Percentiles rank a stretch among this genome's conserved stretches.
Conservation (phyloP, 1,284 basidiomycete species). For the Cutaneotrichosporon sp. region DNA sequence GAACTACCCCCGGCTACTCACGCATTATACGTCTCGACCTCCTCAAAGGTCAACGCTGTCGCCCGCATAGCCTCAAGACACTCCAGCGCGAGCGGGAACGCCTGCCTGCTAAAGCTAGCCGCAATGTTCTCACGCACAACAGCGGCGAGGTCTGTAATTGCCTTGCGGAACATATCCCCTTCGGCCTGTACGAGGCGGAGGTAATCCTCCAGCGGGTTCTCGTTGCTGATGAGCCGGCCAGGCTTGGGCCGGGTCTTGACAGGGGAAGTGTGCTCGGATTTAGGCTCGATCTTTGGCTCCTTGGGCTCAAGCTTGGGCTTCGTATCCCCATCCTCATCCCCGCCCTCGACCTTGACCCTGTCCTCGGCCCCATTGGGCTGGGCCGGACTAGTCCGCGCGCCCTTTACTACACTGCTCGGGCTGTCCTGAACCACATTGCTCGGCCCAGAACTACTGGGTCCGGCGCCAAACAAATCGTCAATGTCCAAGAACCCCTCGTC, state of each 20-base stretch:
- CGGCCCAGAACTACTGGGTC: too few species aligned
- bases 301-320: slow-evolving; percentile 7
- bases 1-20: slow-evolving; percentile 21
- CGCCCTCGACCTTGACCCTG: slow-evolving; percentile 15
- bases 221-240: slow-evolving; percentile 61
- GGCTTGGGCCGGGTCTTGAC: slow-evolving; percentile 29
- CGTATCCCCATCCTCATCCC: too few species aligned
- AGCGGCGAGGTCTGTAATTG: slow-evolving; percentile 65
- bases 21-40: slow-evolving; percentile 51
- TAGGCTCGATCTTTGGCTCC: slow-evolving; percentile 55
- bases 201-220: slow-evolving; percentile 74
- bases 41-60: slow-evolving; percentile 59
- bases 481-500: slow-evolving; percentile 51
- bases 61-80: slow-evolving; percentile 68
- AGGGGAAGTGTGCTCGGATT: slow-evolving; percentile 28
- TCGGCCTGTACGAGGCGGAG: slow-evolving; percentile 61
- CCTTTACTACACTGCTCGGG: too few species aligned
- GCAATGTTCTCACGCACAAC: slow-evolving; percentile 70
- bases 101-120: slow-evolving; percentile 66
- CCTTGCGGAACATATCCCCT: slow-evolving; percentile 76
- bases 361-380: too few species aligned
- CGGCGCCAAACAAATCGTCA: slow-evolving; percentile 44
- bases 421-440: too few species aligned
- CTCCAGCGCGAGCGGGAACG: slow-evolving; percentile 67
- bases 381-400: too few species aligned